Conservation (phyloP, 2,329 filamentous ascomycete species). For the Paraconiothyrium brasiliense region DNA sequence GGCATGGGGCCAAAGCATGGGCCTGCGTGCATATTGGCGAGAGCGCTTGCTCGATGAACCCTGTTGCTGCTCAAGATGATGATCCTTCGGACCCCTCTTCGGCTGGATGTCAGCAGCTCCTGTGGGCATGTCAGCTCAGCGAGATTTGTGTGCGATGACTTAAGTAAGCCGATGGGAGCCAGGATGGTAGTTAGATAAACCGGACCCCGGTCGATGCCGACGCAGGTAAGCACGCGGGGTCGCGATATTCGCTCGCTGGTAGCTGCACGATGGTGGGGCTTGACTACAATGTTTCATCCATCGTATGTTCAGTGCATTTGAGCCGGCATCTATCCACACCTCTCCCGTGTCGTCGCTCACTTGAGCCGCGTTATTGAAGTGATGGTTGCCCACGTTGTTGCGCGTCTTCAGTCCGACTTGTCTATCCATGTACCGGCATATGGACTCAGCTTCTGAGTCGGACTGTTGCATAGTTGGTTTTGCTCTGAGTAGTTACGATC, state of each 20-base stretch:
- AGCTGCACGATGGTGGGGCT: background rate
- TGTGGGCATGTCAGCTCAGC: constrained; percentile 34
- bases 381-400: background rate
- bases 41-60: background rate
- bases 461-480: background rate
- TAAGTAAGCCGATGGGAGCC: constrained; percentile 28
- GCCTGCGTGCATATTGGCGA: constrained; percentile 3
- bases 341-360: constrained; percentile 1
- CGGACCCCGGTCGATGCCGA: constrained; percentile 1
- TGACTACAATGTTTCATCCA: background rate
- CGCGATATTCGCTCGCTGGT: constrained; percentile 1
- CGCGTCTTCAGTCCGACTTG: background rate
- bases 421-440: background rate
- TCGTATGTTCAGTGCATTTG: constrained; percentile 11
- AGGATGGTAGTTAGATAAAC: constrained; percentile 20
- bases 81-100: background rate
- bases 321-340: constrained; percentile 7
- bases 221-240: constrained; percentile 16
- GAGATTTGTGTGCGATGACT: constrained; percentile 22
- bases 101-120: constrained; percentile 21
- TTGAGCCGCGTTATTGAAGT: background rate
- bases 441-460: background rate
- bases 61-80: constrained; percentile 5
- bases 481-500: background rate
- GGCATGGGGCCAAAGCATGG: constrained; percentile 11